Evolutionary conservation across 73 alveolate species (phyloP).

Genomic region (Symbiodinium pilosum): DNA sequence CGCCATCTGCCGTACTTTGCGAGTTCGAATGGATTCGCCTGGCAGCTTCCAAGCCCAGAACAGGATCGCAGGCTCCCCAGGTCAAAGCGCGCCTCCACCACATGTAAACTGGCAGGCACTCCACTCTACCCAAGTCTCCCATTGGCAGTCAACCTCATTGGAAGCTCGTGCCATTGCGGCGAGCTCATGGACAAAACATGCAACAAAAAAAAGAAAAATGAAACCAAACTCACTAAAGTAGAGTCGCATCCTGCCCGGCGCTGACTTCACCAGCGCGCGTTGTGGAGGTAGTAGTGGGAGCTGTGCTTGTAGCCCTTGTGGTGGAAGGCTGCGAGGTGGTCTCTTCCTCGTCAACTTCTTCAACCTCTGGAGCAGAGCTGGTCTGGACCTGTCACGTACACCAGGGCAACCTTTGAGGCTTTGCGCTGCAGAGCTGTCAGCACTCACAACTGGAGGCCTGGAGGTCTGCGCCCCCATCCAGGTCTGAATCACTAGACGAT

Average conservation of each 20-base stretch:
- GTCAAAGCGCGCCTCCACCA: conserved; percentile 41
- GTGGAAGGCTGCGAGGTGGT: background rate
- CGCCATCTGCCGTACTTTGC: conserved; percentile 69
- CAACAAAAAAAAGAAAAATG: background rate
- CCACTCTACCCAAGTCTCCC: conserved; percentile 83
- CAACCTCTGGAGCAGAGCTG: background rate
- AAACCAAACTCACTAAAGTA: too few relatives aligned
- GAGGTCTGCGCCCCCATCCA: background rate
- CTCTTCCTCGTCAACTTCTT: background rate
- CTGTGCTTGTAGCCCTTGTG: background rate
- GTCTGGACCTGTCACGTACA: background rate
- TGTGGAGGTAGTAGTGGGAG: background rate
- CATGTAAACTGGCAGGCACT: conserved; percentile 86
- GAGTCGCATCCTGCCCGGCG: background rate
- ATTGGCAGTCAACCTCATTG: conserved; percentile 48
- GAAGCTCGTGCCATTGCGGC: background rate
- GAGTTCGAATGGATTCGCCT: conserved; percentile 59
- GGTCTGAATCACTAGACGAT: background rate
- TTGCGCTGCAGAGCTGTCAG: background rate
- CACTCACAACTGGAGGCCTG: background rate
- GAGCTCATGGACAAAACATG: too few relatives aligned
- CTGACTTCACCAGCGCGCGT: background rate
- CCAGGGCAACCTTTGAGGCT: background rate
- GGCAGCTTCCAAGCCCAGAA: too few relatives aligned
- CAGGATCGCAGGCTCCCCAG: too few relatives aligned